phyloP scores from a whole-genome alignment of 139 green algal species.

The Microglena sp. region DNA sequence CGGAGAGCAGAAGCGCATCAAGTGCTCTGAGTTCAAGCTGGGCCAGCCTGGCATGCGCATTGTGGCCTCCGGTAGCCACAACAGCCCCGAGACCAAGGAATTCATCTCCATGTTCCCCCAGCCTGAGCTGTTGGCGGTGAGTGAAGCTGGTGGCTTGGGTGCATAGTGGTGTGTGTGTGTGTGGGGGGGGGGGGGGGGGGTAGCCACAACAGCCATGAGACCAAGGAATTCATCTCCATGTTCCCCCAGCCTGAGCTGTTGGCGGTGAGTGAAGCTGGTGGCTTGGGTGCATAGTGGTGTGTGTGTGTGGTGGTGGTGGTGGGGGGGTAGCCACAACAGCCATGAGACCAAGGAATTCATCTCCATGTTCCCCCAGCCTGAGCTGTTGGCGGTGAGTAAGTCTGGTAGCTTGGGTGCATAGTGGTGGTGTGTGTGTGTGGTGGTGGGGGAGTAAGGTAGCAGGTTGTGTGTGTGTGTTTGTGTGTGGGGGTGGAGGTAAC shows the following conservation, averaged over 20 bases:
- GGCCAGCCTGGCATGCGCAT: constrained; percentile 29
- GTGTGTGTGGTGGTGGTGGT: too few relatives aligned
- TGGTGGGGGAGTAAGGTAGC: too few relatives aligned
- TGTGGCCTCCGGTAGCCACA: constrained; percentile 49
- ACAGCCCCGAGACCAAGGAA: constrained; percentile 48
- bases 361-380: constrained; percentile 43
- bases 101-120: constrained; percentile 56
- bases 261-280: too few relatives aligned
- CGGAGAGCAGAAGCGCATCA: too few relatives aligned
- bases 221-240: constrained; percentile 58
- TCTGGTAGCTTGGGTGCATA: too few relatives aligned
- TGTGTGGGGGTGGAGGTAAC: too few relatives aligned
- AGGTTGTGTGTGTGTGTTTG: too few relatives aligned
- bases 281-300: constrained; percentile 17
- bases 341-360: constrained; percentile 65
- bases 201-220: constrained; percentile 52
- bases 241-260: constrained; percentile 59
- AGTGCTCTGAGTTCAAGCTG: too few relatives aligned
- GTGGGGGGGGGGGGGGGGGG: too few relatives aligned
- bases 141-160: too few relatives aligned
- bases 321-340: constrained; percentile 50
- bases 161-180: constrained; percentile 17
- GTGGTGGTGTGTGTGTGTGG: constrained; percentile 9
- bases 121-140: too few relatives aligned
- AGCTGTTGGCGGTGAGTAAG: too few relatives aligned